Percentiles rank a stretch among this genome's conserved stretches.
Evolutionary conservation across 257 asterid species (phyloP).

Genomic region (Schizonepeta tenuifolia): DNA sequence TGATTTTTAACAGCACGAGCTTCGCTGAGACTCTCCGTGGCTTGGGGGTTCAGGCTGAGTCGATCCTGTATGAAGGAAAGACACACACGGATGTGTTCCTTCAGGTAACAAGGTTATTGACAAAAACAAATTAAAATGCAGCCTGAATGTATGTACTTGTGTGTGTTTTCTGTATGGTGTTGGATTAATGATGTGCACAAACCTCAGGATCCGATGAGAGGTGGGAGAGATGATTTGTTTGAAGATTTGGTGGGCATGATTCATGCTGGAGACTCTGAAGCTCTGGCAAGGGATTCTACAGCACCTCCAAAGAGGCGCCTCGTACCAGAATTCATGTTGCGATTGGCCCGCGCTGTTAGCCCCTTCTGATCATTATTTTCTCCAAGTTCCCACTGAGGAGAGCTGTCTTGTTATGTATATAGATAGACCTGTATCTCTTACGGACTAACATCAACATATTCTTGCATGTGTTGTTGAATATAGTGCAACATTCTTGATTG

Average conservation of each 20-base stretch:
- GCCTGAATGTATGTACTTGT: background rate
- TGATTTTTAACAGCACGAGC: conserved; percentile 53
- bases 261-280: conserved; percentile 77
- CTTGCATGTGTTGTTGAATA: conserved; percentile 8
- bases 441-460: conserved; percentile 32
- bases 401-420: conserved; percentile 24
- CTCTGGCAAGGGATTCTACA: conserved; percentile 55
- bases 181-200: conserved; percentile 20
- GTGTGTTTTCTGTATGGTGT: background rate
- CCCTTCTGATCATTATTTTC: conserved; percentile 56
- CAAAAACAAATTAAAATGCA: background rate
- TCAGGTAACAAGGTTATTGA: conserved; percentile 57
- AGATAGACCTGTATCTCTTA: background rate
- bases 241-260: conserved; percentile 70
- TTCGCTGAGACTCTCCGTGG: conserved; percentile 77
- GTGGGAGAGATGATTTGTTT: conserved; percentile 76
- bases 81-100: conserved; percentile 93
- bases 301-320: conserved; percentile 78
- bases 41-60: conserved; percentile 79
- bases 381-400: background rate
- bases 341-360: conserved; percentile 67
- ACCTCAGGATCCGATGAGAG: conserved; percentile 97
- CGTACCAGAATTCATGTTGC: conserved; percentile 91
- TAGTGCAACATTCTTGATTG: conserved; percentile 16
- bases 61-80: conserved; percentile 85